Base-by-base conservation (phyloP, 2,329 filamentous ascomycete genomes). In the Hymenoscyphus scutula region DNA sequence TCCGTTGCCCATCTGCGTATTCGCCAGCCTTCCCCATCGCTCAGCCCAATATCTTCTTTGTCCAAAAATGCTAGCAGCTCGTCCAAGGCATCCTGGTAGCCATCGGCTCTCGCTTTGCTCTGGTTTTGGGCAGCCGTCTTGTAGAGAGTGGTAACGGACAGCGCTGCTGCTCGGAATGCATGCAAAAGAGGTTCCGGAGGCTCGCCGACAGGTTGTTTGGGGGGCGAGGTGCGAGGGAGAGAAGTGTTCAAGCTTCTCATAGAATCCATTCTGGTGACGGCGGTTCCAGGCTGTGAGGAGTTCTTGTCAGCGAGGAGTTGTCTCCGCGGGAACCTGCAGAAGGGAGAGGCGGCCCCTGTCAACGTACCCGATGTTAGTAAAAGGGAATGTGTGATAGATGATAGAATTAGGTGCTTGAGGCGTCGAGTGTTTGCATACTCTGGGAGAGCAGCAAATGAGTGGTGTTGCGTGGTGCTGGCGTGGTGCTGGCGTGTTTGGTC, bases 61-160 rank as follows among this genome's bases (percentile, higher is more conserved):
- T 98, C 93, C 60, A 98, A 79, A 69, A 96, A 96, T 17, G 82
- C 77, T n/a, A 97, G 79, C 5, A 99, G 80, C 69, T 98, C 94
- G 67, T 97, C 92, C 41, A 99, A 80, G 41, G 93, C 96, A 73
- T 98, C 93, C 75, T 97, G 93, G 71, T 97, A 98, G 29, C 95
- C 95, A 45, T 93, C 89, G 58, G 85, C 79, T 57, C 91, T 87
- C 55, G 92, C 87, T 71, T 88, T 88, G 57, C 88, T 82, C 74
- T 95, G 88, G 56, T 91, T 90, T 34, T 87, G 82, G 13, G 91
- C 89, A 2, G 94, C 94, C 45, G 89, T 93, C 77, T 97, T 97
- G 80, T 98, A 98, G 15, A 99, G 87, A 73, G 96, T 97, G 56
- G 95, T 98, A 61, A 98, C 93, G 5, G 92, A 96, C 37, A 97